Conservation (phyloP, 768 basidiomycete species). For the Mycena galopus region DNA sequence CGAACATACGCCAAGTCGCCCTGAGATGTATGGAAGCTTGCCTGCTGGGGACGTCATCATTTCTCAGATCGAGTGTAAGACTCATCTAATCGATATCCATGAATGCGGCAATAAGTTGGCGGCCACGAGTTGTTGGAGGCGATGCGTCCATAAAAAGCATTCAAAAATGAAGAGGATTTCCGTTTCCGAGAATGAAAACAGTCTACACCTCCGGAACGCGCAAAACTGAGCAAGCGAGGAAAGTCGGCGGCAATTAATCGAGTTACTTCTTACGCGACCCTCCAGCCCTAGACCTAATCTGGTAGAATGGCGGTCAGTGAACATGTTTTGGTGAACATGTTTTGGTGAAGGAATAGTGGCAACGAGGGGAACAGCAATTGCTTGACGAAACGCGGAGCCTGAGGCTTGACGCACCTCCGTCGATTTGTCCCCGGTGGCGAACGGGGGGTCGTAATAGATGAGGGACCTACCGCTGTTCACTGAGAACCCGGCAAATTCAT, state of each 20-base stretch:
- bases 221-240: conserved; percentile 5
- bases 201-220: conserved; percentile 8
- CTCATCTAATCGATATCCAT: conserved; percentile 20
- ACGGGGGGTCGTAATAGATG: neutral
- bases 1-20: conserved; percentile 18
- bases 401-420: conserved; percentile 1
- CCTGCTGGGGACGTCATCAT: conserved; percentile 2
- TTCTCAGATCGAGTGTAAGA: conserved; percentile 13
- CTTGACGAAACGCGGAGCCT: conserved; percentile 2
- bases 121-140: conserved; percentile 29
- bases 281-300: conserved; percentile 33
- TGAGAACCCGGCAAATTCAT: conserved; percentile 15
- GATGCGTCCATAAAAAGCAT: conserved; percentile 27
- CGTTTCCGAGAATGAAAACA: neutral
- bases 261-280: conserved; percentile 4
- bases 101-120: conserved; percentile 14
- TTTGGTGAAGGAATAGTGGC: neutral
- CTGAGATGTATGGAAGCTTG: conserved; percentile 19
- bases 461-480: conserved; percentile 26
- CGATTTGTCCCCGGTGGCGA: conserved; percentile 4
- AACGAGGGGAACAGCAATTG: conserved; percentile 22
- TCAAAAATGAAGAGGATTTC: conserved; percentile 13
- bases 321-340: neutral
- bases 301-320: neutral
- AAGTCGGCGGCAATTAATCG: conserved; percentile 5